Conservation (phyloP, 805 yeast species). For the Candida dajiaensis region DNA sequence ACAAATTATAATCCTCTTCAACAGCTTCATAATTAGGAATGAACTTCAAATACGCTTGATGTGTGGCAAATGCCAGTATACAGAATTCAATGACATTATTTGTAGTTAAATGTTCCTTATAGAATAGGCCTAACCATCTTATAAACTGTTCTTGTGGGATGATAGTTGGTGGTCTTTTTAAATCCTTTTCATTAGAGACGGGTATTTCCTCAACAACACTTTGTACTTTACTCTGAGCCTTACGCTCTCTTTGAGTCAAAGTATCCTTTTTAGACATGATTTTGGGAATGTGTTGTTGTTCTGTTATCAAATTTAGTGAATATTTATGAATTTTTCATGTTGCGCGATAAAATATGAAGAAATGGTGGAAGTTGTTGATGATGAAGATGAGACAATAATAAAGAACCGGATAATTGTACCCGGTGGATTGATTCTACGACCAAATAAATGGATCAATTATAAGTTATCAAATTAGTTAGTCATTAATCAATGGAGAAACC, state of each 20-base stretch:
- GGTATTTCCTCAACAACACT: slow-evolving; percentile 1
- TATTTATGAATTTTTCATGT: no score
- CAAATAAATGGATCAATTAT: no score
- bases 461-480: no score
- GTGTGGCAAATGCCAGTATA: slow-evolving; percentile 19
- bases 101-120: slow-evolving; percentile 16
- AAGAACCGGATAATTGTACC: no score
- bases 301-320: no score
- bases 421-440: not conserved
- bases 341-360: no score
- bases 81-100: slow-evolving; percentile 23
- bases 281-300: not conserved
- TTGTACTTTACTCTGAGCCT: slow-evolving; percentile 4
- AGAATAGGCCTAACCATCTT: slow-evolving; percentile 11
- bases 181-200: slow-evolving; percentile 2
- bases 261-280: slow-evolving; percentile 6
- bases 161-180: slow-evolving; percentile 4
- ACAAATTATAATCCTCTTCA: slow-evolving; percentile 14
- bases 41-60: slow-evolving; percentile 18
- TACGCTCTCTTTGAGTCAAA: slow-evolving; percentile 20
- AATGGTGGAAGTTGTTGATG: no score
- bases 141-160: slow-evolving; percentile 21
- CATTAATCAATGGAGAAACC: no score
- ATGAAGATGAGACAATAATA: no score
- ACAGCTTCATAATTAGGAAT: slow-evolving; percentile 1